Evolutionary conservation across 805 yeast genomes (phyloP).

Genomic region (Sugiyamaella chiloensis): DNA sequence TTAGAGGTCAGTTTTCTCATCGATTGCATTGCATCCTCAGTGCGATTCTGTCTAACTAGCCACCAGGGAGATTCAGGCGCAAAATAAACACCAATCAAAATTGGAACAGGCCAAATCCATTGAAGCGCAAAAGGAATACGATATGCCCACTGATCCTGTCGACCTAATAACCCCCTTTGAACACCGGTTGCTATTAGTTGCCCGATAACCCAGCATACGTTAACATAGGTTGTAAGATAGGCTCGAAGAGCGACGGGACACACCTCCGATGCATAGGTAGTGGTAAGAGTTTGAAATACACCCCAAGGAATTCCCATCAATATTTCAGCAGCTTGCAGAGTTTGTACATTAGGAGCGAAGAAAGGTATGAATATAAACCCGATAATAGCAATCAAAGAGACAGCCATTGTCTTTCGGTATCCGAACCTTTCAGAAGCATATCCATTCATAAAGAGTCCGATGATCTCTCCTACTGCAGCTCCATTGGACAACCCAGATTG

Average conservation of each 20-base stretch:
- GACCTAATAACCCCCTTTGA: slow-evolving; percentile 35
- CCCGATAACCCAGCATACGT: slow-evolving; percentile 55
- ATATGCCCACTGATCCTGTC: slow-evolving; percentile 37
- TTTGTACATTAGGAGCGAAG: slow-evolving; percentile 40
- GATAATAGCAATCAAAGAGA: slow-evolving; percentile 33
- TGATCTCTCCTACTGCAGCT: slow-evolving; percentile 38
- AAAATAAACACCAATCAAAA: slow-evolving; percentile 37
- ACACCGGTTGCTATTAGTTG: slow-evolving; percentile 54
- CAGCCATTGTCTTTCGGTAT: slow-evolving; percentile 42
- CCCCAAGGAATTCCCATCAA: slow-evolving; percentile 47
- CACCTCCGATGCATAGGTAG: slow-evolving; percentile 53
- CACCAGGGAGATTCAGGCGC: slow-evolving; percentile 59
- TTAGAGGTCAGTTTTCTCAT: slow-evolving; percentile 39
- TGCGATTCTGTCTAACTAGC: slow-evolving; percentile 42
- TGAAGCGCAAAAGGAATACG: slow-evolving; percentile 55
- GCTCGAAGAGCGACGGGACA: slow-evolving; percentile 49
- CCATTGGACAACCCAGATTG: slow-evolving; percentile 31
- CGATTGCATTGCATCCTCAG: slow-evolving; percentile 42
- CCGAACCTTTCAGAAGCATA: slow-evolving; percentile 44
- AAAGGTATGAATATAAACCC: slow-evolving; percentile 45
- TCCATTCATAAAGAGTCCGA: slow-evolving; percentile 48
- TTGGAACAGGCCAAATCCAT: slow-evolving; percentile 56
- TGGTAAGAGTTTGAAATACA: slow-evolving; percentile 47
- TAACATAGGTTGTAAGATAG: slow-evolving; percentile 49
- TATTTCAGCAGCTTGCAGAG: slow-evolving; percentile 36